phyloP scores from a whole-genome alignment of 805 yeast genomes.

The Candida michaelii region DNA sequence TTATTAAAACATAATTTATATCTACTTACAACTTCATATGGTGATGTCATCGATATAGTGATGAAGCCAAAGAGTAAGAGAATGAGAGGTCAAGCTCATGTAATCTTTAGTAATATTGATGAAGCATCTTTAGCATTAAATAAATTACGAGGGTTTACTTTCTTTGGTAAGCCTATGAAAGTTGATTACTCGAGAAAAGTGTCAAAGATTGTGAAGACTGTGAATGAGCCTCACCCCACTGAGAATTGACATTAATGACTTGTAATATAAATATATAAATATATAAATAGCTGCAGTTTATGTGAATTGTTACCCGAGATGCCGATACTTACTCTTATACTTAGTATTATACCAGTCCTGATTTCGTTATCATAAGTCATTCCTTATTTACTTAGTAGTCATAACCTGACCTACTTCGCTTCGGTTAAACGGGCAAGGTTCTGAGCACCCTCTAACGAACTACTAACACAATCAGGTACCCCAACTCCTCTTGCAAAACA shows the following conservation, averaged over 20 bases:
- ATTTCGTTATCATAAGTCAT: too few species aligned
- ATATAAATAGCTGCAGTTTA: too few species aligned
- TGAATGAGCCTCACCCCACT: too few species aligned
- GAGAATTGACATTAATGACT: too few species aligned
- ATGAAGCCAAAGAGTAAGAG: constrained; percentile 37
- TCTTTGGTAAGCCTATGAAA: constrained; percentile 54
- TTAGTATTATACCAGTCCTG: too few species aligned
- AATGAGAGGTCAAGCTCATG: constrained; percentile 68
- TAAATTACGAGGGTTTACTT: constrained; percentile 43
- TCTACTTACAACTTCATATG: constrained; percentile 59
- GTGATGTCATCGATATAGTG: constrained; percentile 59
- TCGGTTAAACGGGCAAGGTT: constrained; percentile 4
- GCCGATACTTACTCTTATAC: too few species aligned
- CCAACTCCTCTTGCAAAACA: constrained; percentile 77
- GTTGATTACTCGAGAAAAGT: constrained; percentile 39
- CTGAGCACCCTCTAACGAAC: constrained; percentile 58
- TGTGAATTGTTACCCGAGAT: not conserved
- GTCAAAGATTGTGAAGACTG: constrained; percentile 24
- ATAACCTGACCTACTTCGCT: too few species aligned
- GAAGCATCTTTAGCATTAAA: constrained; percentile 54
- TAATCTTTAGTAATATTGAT: constrained; percentile 47
- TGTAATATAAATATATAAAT: too few species aligned
- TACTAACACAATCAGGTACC: constrained; percentile 80
- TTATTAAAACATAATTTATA: constrained; percentile 54
- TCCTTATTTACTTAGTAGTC: too few species aligned